These are phyloP conservation scores for Dissophora globulifera DNA, from an alignment of 192 early-diverging fungal genomes.

Conservation along the genomic window DNA sequence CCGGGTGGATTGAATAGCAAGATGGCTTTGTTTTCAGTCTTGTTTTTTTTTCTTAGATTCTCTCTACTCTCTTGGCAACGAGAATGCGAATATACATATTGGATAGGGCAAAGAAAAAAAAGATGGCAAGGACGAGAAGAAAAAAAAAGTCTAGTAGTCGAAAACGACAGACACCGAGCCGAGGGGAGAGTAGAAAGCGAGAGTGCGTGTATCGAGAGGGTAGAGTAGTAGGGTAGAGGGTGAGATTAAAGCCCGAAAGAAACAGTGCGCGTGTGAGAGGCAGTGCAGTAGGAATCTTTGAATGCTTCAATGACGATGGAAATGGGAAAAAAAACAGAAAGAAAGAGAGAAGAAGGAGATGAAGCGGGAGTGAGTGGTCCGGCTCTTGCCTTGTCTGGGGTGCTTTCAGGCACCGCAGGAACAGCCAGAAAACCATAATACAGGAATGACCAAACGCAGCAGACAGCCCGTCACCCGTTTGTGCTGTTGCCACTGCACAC, in stretches of 20 bases:
- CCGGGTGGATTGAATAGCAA: too few species aligned
- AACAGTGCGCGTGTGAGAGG: too few species aligned
- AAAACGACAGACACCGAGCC: too few species aligned
- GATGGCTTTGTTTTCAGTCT: slow-evolving; percentile 1
- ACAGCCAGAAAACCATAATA: too few species aligned
- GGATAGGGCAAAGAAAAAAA: slow-evolving; percentile 1
- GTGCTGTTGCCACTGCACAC: too few species aligned
- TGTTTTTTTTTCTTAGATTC: slow-evolving; percentile 34
- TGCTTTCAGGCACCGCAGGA: slow-evolving; percentile 2
- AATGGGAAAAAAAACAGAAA: background rate
- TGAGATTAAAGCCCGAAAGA: too few species aligned
- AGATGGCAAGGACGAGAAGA: background rate
- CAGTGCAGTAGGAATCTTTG: background rate
- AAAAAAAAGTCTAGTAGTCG: background rate
- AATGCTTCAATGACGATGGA: slow-evolving; percentile 7
- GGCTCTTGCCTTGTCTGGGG: background rate
- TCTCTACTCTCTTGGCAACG: slow-evolving; percentile 27
- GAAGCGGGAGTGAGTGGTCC: background rate
- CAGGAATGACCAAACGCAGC: too few species aligned
- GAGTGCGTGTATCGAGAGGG: too few species aligned
- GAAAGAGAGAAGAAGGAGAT: background rate
- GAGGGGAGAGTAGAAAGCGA: too few species aligned
- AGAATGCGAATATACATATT: slow-evolving; percentile 20
- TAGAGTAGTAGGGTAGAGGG: too few species aligned
- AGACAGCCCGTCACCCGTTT: too few species aligned